Conservation (phyloP, 371 early-diverging fungal genomes). For the Saksenaea oblongispora region DNA sequence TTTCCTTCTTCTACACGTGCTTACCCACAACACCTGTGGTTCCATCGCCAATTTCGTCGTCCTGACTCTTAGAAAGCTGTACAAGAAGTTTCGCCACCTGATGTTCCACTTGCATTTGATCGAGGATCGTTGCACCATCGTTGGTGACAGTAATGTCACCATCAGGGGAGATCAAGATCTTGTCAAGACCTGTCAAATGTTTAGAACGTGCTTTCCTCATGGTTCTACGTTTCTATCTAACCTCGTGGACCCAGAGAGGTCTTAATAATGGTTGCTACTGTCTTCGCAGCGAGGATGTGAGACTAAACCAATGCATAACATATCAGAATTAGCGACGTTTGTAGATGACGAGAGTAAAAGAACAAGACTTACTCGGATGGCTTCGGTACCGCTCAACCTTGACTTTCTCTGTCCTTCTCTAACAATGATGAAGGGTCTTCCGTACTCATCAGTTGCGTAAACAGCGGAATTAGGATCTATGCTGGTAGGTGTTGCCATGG, state of each 20-base stretch:
- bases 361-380: conserved; percentile 79
- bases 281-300: conserved; percentile 95
- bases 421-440: conserved; percentile 95
- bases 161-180: conserved; percentile 97
- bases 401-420: conserved; percentile 92
- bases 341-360: background rate
- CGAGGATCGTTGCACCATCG: conserved; percentile 99
- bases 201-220: background rate
- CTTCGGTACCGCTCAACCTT: conserved; percentile 86
- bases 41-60: conserved; percentile 99
- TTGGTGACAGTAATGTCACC: conserved; percentile 99
- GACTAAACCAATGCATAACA: conserved; percentile 56
- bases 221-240: conserved; percentile 15
- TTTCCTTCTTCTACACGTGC: conserved; percentile 12
- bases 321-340: background rate
- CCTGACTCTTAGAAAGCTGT: conserved; percentile 97
- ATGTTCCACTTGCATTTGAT: conserved; percentile 98
- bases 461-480: conserved; percentile 55
- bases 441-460: conserved; percentile 90
- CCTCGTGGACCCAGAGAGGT: conserved; percentile 98
- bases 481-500: conserved; percentile 16
- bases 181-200: conserved; percentile 84
- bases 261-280: conserved; percentile 93
- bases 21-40: conserved; percentile 99
- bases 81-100: conserved; percentile 98